Base-by-base conservation (phyloP, 129 eudicot species). In the Lactuca saligna region DNA sequence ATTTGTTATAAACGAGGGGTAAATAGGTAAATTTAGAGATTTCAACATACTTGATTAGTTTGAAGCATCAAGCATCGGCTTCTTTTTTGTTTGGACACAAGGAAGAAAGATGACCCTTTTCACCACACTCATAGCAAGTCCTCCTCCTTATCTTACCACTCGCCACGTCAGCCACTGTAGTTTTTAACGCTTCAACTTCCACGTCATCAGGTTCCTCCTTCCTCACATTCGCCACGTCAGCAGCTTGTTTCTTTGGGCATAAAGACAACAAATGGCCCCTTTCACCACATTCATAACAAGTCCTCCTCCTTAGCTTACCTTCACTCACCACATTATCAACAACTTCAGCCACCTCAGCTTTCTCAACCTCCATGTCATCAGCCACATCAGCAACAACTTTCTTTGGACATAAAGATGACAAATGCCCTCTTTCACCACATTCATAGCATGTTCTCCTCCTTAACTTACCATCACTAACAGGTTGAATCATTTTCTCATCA, bases 111-210 rank as follows among this genome's bases (percentile, higher is more conserved):
- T 88, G 96, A 32, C 96, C 96, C 39, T 70, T 70, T 44, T 84
- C 85, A 70, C 95, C 91, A 51, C 92, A 89, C 72, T 81, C 89
- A 39, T 84, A 81, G 48, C 89, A 88, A 54, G 69, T 78, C 64
- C 93, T 72, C 82, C 93, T 78, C 75, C 70, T 81, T 54, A 86
- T 70, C 77, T 86, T 86, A 61, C 88, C 82, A 17, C 14, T 25
- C 55, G 37, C 67, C 61, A 25, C 75, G 33, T 3, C 68, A 50
- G 25, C 66, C 17, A 1, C 51, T 58, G 33, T 62, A 13, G 15
- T 59, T 46, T 76, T 56, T 25, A 25, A 25, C 4, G 13, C 38
- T 20, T 60, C 65, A 33, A 60, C 70, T 61, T 33, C 66, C 69
- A 60, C 20, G 44, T 17, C 79, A 67, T 15, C 54, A 5, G 46